Base-by-base conservation (phyloP, 345 rosid species). In the rapeseed (Brassica napus) region DNA sequence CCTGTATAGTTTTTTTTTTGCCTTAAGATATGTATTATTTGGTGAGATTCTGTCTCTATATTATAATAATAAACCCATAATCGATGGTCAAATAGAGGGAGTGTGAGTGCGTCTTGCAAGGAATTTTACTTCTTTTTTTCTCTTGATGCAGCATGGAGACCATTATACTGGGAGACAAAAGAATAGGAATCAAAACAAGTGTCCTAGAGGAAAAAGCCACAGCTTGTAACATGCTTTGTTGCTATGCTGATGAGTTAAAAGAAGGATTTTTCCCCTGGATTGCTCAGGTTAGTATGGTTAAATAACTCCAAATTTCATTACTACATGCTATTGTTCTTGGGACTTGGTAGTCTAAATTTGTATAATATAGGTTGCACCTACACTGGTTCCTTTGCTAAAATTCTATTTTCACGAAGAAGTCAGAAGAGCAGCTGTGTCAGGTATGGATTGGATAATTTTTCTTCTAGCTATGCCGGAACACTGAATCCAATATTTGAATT, bases 381-480 rank as follows among this genome's bases (percentile, higher is more conserved):
- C 92, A 31, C 71, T 96, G 68, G 99, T 96, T 78, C 99, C 99
- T 28, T 91, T 96, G 68, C 91, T 96, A 71, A 96, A 96, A 82
- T 96, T 96, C 85, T 96, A 96, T 85, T 96, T 96, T 86, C 99
- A 96, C 32, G 99, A 96, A 74, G 99, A 96, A 83, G 99, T 96
- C 62, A 93, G 99, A 87, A 93, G 93, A 88, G 99, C 99, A 65
- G 99, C 99, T 76, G 98, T 96, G 80, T 96, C 99, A 88, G 99
- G 99, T 96, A 34, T 32, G 1, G 35, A 32, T 32, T 32, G 8
- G 35, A 32, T 32, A 32, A 32, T 32, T 32, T 32, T 32, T 32
- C 35, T 32, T 32, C 35, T 32, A 32, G 35, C 35, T 32, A 32
- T 32, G 35, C 35, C 31, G 35, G 35, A 5, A 32, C 35, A 32